These are phyloP conservation scores for Podosphaera xanthii DNA, from an alignment of 2,329 filamentous ascomycete species.

Conservation along the genomic window DNA sequence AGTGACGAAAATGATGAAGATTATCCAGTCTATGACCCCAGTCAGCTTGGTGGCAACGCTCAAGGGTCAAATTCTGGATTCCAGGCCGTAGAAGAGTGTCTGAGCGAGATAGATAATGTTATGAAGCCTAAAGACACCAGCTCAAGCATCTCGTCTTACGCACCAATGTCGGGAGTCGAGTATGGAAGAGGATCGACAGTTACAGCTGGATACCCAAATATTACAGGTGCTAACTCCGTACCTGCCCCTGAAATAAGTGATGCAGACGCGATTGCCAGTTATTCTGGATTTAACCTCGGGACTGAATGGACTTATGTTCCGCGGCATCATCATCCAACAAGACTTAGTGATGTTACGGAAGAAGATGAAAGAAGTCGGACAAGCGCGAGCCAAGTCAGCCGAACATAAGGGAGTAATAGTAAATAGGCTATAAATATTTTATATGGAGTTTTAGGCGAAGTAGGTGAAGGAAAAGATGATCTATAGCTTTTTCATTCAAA, in stretches of 20 bases:
- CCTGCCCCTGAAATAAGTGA: constrained; percentile 6
- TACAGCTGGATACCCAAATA: constrained; percentile 3
- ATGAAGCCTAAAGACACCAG: background rate
- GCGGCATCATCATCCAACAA: constrained; percentile 67
- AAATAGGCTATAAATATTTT: no score
- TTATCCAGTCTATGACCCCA: constrained; percentile 39
- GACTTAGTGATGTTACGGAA: constrained; percentile 72
- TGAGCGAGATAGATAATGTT: constrained; percentile 29
- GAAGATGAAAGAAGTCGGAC: constrained; percentile 63
- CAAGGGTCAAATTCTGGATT: constrained; percentile 34
- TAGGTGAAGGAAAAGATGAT: no score
- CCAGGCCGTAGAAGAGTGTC: constrained; percentile 25
- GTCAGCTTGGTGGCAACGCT: constrained; percentile 36
- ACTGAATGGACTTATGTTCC: constrained; percentile 56
- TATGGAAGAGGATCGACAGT: constrained; percentile 10
- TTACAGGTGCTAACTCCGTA: background rate
- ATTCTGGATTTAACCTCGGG: constrained; percentile 30
- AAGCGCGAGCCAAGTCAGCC: constrained; percentile 23
- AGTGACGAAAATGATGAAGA: constrained; percentile 56
- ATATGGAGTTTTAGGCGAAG: no score
- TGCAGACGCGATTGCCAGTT: constrained; percentile 38
- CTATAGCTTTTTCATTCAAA: no score
- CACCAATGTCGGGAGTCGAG: constrained; percentile 10
- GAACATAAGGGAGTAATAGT: constrained; percentile 4
- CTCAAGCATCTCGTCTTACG: constrained; percentile 10